A percentile compares a stretch with the other conserved stretches of the same genome.
These are phyloP conservation scores for Amanita subjunquillea DNA, from an alignment of 768 basidiomycete genomes.

Conservation along the genomic window DNA sequence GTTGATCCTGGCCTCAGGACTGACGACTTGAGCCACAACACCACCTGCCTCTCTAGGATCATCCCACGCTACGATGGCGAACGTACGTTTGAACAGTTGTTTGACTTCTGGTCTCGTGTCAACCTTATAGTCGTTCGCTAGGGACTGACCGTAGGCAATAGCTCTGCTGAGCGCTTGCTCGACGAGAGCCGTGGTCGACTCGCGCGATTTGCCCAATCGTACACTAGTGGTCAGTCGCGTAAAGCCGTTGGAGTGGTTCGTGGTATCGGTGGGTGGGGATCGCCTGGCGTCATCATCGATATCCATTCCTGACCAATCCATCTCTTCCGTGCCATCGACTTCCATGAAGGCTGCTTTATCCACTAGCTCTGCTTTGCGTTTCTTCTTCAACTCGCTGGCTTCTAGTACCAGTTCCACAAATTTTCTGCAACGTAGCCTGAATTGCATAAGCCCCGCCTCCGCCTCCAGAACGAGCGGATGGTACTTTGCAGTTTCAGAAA, in stretches of 20 bases:
- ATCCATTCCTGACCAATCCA: conserved; percentile 55
- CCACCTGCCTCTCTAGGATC: conserved; percentile 63
- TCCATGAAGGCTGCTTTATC: conserved; percentile 11
- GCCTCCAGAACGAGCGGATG: conserved; percentile 58
- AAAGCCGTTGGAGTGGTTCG: conserved; percentile 16
- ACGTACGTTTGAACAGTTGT: conserved; percentile 60
- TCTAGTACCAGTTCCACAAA: conserved; percentile 77
- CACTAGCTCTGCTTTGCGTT: conserved; percentile 31
- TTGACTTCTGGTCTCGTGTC: conserved; percentile 57
- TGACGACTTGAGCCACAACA: conserved; percentile 55
- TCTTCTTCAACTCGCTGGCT: conserved; percentile 60
- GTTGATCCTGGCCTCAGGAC: conserved; percentile 51
- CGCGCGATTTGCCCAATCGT: conserved; percentile 7
- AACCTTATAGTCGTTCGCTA: conserved; percentile 59
- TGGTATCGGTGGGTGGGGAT: conserved; percentile 4
- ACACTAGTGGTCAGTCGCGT: background rate
- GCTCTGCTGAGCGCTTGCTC: conserved; percentile 55
- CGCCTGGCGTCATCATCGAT: conserved; percentile 30
- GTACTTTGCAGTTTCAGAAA: conserved; percentile 41
- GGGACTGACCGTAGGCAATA: conserved; percentile 61
- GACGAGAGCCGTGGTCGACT: conserved; percentile 25
- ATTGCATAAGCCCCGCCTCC: conserved; percentile 62
- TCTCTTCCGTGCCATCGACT: conserved; percentile 29
- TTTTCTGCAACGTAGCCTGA: conserved; percentile 76
- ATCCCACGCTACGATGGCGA: conserved; percentile 71